Evolutionary conservation across 1,139 yeast genomes (phyloP).

Genomic region (Taphrina sp.): DNA sequence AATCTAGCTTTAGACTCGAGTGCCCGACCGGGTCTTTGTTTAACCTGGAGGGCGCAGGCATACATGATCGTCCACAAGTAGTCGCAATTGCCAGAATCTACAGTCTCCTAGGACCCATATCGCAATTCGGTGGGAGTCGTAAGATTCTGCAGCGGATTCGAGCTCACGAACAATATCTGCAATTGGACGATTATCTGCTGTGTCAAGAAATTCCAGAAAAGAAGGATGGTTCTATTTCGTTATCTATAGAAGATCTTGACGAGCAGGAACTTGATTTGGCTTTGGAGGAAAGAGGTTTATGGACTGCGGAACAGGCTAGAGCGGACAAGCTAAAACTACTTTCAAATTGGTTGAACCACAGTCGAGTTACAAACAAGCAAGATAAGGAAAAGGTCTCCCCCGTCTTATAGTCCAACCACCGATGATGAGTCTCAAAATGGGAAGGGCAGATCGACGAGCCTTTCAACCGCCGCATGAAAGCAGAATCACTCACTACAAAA

Average conservation of each 20-base stretch:
- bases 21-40: not conserved
- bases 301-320: slow-evolving; percentile 4
- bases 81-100: not conserved
- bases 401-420: too few relatives aligned
- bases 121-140: not conserved
- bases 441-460: too few relatives aligned
- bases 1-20: not conserved
- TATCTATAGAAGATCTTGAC: not conserved
- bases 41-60: slow-evolving; percentile 17
- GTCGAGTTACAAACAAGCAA: too few relatives aligned
- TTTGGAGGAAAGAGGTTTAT: slow-evolving; percentile 22
- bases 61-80: slow-evolving; percentile 9
- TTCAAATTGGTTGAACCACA: not conserved
- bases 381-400: too few relatives aligned
- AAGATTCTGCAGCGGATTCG: not conserved
- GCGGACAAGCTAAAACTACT: not conserved
- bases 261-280: slow-evolving; percentile 16
- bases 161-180: slow-evolving; percentile 13
- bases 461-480: too few relatives aligned
- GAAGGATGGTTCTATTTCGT: not conserved
- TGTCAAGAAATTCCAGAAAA: not conserved
- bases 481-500: too few relatives aligned
- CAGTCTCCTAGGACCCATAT: slow-evolving; percentile 23
- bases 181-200: slow-evolving; percentile 3
- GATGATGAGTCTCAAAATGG: too few relatives aligned